These are phyloP conservation scores for Penicillium coffeae DNA, from an alignment of 495 filamentous ascomycete genomes.

Conservation along the genomic window DNA sequence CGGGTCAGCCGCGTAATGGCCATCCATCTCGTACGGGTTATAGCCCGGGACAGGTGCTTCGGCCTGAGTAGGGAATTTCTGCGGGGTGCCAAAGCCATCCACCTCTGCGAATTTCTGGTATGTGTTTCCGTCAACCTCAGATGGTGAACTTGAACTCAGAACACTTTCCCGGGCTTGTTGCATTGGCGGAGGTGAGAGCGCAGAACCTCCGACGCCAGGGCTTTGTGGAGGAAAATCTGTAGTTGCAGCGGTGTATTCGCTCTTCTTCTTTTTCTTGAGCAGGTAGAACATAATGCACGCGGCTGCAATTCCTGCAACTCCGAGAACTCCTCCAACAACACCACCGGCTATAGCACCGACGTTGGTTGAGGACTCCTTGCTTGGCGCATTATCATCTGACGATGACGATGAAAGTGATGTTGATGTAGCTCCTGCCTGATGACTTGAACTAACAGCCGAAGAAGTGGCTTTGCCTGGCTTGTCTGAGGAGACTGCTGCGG, in stretches of 20 bases:
- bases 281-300: constrained; percentile 8
- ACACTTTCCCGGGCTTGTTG: not conserved
- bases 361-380: constrained; percentile 2
- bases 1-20: not conserved
- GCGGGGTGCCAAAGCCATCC: constrained; percentile 1
- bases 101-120: constrained; percentile 5
- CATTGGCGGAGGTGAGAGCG: not conserved
- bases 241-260: not conserved
- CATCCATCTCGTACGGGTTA: constrained; percentile 7
- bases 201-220: not conserved
- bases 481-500: not conserved
- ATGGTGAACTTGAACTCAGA: not conserved
- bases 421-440: not conserved
- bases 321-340: constrained; percentile 15
- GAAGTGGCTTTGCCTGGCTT: not conserved
- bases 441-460: not conserved
- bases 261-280: constrained; percentile 9
- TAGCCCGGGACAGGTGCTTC: not conserved
- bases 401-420: not conserved
- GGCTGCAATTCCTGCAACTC: constrained; percentile 8
- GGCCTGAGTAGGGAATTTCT: constrained; percentile 3
- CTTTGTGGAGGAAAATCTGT: not conserved
- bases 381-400: not conserved
- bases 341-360: constrained; percentile 13
- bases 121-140: constrained; percentile 7